Evolutionary conservation across 345 rosid species (phyloP), one percentile per base, ranked within the genome.

Genomic region (Mangifera indica): DNA sequence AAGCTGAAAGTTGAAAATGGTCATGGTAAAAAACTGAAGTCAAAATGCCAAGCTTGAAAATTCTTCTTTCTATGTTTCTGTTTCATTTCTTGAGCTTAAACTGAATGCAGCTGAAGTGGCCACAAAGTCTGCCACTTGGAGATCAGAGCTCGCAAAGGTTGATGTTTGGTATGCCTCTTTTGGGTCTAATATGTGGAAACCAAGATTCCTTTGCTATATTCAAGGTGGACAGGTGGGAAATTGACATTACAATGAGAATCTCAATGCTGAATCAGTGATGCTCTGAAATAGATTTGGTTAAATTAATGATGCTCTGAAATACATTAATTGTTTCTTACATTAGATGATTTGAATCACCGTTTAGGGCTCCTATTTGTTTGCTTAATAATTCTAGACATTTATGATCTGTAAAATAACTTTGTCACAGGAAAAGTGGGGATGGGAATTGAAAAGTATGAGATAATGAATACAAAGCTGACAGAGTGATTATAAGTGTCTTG

Each of bases 141-240:
- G 96, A 80, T 76, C 87, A 44, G 89, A 80, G 71, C 84, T 87
- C 5, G 82, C 97, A 18, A 90, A 83, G 72, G 71, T 76, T 69
- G 94, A 88, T 37, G 34, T 93, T 73, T 93, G 94, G 92, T 91
- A 93, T 84, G 97, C 97, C 60, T 29, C 84, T 77, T 93, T 53
- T 80, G 98, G 98, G 66, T 90, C 92, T 64, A 93, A 85, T 83
- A 86, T 93, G 89, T 86, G 97, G 94, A 85, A 83, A 75, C 62
- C 88, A 10, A 85, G 97, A 81, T 88, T 93, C 78, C 82, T 87
- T 26, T 91, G 97, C 88, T 93, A 91, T 72, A 84, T 93, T 72
- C 74, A 85, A 81, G 97, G 96, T 21, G 97, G 98, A 70, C 87
- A 85, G 93, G 96, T 93, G 83, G 76, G 67, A 48, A 6, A 15